phyloP scores from a whole-genome alignment of 169 alveolate genomes.

The Pseudocohnilembus persalinus region DNA sequence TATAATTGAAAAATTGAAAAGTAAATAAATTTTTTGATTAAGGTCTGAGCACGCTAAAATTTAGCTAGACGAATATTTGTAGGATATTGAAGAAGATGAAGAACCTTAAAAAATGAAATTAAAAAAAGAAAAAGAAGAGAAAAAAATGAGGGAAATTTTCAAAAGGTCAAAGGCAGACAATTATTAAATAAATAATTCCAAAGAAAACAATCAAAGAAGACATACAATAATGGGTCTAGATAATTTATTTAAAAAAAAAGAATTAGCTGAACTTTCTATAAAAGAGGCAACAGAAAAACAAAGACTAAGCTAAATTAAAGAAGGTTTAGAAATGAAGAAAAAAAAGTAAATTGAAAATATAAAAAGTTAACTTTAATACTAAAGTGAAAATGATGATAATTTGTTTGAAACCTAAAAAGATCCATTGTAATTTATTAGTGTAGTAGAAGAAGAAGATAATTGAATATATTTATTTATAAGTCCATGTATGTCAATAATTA shows the following conservation, averaged over 20 bases:
- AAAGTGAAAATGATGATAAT: neutral
- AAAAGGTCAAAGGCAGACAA: neutral
- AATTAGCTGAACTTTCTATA: neutral
- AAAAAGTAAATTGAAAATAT: neutral
- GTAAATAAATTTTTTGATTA: no score
- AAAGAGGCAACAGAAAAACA: neutral
- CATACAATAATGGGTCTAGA: neutral
- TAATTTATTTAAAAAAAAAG: neutral
- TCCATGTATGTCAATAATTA: no score
- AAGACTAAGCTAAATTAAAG: neutral
- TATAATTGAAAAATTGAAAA: neutral
- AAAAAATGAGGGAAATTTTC: neutral
- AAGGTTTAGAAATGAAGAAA: neutral
- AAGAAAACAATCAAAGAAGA: neutral
- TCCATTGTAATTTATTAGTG: no score
- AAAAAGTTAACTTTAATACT: neutral
- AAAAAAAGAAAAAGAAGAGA: neutral
- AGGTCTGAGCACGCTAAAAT: neutral
- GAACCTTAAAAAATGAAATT: neutral
- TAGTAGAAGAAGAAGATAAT: no score
- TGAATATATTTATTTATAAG: no score
- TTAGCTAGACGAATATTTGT: neutral
- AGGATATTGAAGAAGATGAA: neutral
- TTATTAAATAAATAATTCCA: no score
- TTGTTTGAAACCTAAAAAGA: neutral